These are phyloP conservation scores for Candida maris DNA, from an alignment of 805 yeast species.

Conservation along the genomic window DNA sequence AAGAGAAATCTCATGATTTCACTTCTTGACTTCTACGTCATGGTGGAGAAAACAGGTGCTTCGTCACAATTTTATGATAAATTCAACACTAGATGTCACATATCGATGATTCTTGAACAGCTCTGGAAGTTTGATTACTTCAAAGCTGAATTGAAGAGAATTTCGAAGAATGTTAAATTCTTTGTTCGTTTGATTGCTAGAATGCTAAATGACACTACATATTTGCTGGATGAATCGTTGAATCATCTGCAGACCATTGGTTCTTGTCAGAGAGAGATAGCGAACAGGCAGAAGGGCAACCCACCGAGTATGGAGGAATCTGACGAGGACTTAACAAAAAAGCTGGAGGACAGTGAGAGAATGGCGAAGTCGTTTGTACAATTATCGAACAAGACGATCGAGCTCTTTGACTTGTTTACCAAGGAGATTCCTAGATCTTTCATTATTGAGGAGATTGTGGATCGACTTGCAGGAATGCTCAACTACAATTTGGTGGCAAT, in stretches of 20 bases:
- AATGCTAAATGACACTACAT: slow-evolving; percentile 92
- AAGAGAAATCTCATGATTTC: slow-evolving; percentile 71
- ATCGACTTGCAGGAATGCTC: slow-evolving; percentile 92
- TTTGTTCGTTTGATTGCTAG: slow-evolving; percentile 91
- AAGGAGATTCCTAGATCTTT: slow-evolving; percentile 84
- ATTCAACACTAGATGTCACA: slow-evolving; percentile 84
- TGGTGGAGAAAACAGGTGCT: slow-evolving; percentile 94
- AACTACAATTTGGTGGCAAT: slow-evolving; percentile 87
- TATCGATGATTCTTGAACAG: slow-evolving; percentile 76
- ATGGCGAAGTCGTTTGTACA: slow-evolving; percentile 81
- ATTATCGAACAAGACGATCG: slow-evolving; percentile 77
- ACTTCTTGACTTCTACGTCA: slow-evolving; percentile 83
- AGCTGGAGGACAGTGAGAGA: slow-evolving; percentile 60
- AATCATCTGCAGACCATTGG: slow-evolving; percentile 77
- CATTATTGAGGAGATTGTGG: slow-evolving; percentile 84
- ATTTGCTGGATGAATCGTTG: slow-evolving; percentile 84
- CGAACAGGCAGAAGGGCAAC: slow-evolving; percentile 40
- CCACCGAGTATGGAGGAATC: slow-evolving; percentile 43
- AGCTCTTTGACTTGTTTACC: slow-evolving; percentile 76
- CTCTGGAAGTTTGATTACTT: slow-evolving; percentile 75
- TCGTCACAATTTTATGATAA: slow-evolving; percentile 94
- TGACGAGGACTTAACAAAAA: slow-evolving; percentile 56
- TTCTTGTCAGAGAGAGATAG: slow-evolving; percentile 62
- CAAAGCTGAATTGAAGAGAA: slow-evolving; percentile 62
- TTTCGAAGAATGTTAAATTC: slow-evolving; percentile 69